Evolutionary conservation across 2,329 filamentous ascomycete genomes (phyloP).

Genomic region (Pestalotiopsis sp.): DNA sequence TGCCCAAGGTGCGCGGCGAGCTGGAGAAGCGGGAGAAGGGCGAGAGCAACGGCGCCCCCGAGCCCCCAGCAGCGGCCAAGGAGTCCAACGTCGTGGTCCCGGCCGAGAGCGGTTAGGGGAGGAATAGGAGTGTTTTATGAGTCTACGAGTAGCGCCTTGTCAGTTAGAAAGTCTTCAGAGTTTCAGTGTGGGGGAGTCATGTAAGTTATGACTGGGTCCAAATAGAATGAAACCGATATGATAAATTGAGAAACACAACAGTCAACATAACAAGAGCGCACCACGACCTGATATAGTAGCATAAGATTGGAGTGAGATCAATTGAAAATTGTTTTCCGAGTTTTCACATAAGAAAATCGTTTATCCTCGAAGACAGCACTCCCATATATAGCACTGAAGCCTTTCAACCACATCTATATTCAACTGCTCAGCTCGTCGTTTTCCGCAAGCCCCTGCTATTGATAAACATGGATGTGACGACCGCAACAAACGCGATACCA

Average conservation of each 20-base stretch:
- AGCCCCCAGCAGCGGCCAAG: not conserved
- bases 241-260: too few relatives aligned
- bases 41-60: slow-evolving; percentile 13
- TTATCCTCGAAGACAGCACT: too few relatives aligned
- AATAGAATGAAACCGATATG: not conserved
- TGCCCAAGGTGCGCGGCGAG: slow-evolving; percentile 54
- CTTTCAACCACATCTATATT: not conserved
- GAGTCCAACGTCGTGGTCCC: not conserved
- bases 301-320: too few relatives aligned
- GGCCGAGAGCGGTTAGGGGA: not conserved
- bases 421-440: slow-evolving; percentile 21
- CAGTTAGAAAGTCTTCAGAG: not conserved
- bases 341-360: too few relatives aligned
- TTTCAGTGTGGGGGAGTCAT: not conserved
- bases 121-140: not conserved
- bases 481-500: slow-evolving; percentile 49
- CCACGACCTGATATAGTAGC: too few relatives aligned
- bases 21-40: slow-evolving; percentile 72
- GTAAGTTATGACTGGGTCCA: not conserved
- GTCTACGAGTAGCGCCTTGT: not conserved
- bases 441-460: slow-evolving; percentile 34
- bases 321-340: too few relatives aligned
- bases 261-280: too few relatives aligned
- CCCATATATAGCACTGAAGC: not conserved
- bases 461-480: slow-evolving; percentile 49